phyloP scores from a whole-genome alignment of 257 asterid genomes.

The Solanum chilense region DNA sequence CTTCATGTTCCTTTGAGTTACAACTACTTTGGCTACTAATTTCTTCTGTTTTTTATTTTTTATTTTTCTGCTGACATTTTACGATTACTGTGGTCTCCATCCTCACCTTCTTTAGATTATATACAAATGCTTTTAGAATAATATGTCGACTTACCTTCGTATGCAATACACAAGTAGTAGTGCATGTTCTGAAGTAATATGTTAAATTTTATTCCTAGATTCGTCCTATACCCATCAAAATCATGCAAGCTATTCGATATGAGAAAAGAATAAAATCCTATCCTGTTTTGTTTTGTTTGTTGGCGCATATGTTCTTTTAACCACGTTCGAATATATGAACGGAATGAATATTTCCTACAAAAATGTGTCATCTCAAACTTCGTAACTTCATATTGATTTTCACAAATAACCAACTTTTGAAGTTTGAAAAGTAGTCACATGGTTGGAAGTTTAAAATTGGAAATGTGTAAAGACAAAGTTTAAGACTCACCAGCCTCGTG shows the following conservation, averaged over 20 bases:
- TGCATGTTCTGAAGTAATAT: not conserved
- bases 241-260: not conserved
- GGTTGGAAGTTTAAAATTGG: not conserved
- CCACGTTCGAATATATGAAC: not conserved
- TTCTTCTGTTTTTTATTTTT: not conserved
- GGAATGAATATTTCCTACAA: not conserved
- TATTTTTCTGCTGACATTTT: not conserved
- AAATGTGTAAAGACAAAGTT: not conserved
- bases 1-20: not conserved
- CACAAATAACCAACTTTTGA: not conserved
- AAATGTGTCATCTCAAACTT: not conserved
- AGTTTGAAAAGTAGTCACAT: not conserved
- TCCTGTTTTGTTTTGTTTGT: not conserved
- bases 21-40: not conserved
- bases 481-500: accelerated
- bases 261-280: not conserved
- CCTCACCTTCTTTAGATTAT: too few species aligned
- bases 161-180: not conserved
- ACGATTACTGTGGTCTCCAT: not conserved
- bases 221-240: not conserved
- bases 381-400: not conserved
- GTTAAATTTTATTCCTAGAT: not conserved
- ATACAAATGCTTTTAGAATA: not conserved
- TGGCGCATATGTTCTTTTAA: not conserved
- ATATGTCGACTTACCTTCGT: not conserved